These are phyloP conservation scores for Penicillium diatomitis DNA, from an alignment of 495 filamentous ascomycete species.

Conservation along the genomic window DNA sequence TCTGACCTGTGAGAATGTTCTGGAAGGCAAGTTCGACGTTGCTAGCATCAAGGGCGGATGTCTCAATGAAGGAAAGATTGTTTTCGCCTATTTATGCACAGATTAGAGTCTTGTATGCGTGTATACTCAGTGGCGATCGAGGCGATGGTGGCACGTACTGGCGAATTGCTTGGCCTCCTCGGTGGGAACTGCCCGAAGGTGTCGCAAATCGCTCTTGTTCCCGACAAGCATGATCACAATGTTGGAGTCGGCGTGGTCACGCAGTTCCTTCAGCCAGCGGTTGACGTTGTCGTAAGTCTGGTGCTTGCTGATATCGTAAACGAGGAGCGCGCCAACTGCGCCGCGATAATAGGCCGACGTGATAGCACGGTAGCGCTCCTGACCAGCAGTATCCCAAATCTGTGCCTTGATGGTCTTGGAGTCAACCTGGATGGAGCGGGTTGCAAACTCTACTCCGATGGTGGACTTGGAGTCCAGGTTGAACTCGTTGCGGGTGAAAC, in stretches of 20 bases:
- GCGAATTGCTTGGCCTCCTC: conserved; percentile 98
- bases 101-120: no score
- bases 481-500: conserved; percentile 99
- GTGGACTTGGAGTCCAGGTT: conserved; percentile 99
- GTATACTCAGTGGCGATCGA: not conserved
- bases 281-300: conserved; percentile 99
- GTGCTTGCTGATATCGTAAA: conserved; percentile 99
- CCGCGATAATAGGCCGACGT: conserved; percentile 98
- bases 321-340: conserved; percentile 91
- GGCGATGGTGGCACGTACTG: conserved; percentile 49
- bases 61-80: conserved; percentile 70
- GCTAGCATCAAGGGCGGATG: conserved; percentile 95
- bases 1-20: conserved; percentile 93
- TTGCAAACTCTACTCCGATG: conserved; percentile 99
- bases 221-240: conserved; percentile 99
- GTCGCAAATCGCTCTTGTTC: conserved; percentile 99
- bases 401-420: conserved; percentile 99
- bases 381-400: conserved; percentile 99
- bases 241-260: conserved; percentile 96
- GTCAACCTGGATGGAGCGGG: conserved; percentile 97
- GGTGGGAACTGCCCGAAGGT: conserved; percentile 93
- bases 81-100: conserved; percentile 14
- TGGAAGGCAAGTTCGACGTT: conserved; percentile 99
- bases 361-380: conserved; percentile 98
- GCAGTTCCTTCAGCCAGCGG: conserved; percentile 97